Base-by-base conservation (phyloP, 2,329 filamentous ascomycete genomes). In the Drechslerella dactyloides region DNA sequence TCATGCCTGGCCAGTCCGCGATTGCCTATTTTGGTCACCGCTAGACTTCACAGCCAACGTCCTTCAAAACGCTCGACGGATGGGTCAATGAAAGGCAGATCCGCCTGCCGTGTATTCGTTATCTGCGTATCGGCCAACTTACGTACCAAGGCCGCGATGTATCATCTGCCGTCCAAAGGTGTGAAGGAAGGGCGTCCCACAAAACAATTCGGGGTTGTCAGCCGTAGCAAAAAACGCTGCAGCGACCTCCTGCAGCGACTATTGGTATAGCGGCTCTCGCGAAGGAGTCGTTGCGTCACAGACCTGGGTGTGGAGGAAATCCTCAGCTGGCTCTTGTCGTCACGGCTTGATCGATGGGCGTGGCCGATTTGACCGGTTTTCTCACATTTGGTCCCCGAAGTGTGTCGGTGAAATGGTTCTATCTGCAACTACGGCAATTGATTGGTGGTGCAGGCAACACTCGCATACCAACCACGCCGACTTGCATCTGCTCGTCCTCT, bases 11-110 rank as follows among this genome's bases (percentile, higher is more conserved):
- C 48, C 5, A 55, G 24, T 21, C 42, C 2, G 46, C n/a, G 23
- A 55, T 59, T 70, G 53, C 66, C 66, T 40, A 48, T 63, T 70
- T 42, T 70, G 66, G 66, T 70, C 66, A 70, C 66, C 66, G 66
- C 66, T 59, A 48, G 48, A 17, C 15, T 53, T 64, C 54, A 37
- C 30, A 13, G n/a, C 30, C 19, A 21, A 17, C 11, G 37, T 11
- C 21, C 23, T 24, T 51, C 27, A 33, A 13, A 44, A 51, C 42
- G 53, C 54, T 37, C 53, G 52, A 40, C 24, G 27, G 27, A 27
- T 58, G 58, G 53, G 23, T 21, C 44, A 23, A 21, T 21, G 56
- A 69, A 40, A 35, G 35, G 59, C 50, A 62, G 57, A 62, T 69
- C 57, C 65, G 65, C 37, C 53, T 58, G 59, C 65, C 65, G 59